Evolutionary conservation across 202 grass and related monocot species (phyloP).

Genomic region (Bolboschoenoplectus hybrid): DNA sequence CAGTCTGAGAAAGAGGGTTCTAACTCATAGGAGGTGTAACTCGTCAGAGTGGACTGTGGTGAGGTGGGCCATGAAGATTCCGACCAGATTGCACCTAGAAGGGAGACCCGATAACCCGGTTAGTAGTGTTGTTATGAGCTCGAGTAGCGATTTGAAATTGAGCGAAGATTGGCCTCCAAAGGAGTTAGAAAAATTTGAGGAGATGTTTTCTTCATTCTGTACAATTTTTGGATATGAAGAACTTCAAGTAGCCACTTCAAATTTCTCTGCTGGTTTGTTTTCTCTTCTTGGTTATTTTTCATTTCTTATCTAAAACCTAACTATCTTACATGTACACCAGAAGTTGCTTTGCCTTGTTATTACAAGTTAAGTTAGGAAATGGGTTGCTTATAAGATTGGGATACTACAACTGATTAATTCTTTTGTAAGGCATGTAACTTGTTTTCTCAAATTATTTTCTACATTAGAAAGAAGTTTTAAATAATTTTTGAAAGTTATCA

Average conservation of each 20-base stretch:
- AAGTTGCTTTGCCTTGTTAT: background rate
- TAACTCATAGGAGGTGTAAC: slow-evolving; percentile 58
- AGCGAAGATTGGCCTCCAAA: slow-evolving; percentile 54
- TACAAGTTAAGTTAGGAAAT: background rate
- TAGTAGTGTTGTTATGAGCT: slow-evolving; percentile 18
- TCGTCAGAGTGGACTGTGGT: slow-evolving; percentile 81
- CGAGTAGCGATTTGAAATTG: slow-evolving; percentile 24
- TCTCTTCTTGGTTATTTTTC: slow-evolving; percentile 21
- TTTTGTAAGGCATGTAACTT: slow-evolving; percentile 22
- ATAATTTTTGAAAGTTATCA: slow-evolving; percentile 11
- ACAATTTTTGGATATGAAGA: slow-evolving; percentile 69
- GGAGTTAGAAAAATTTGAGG: slow-evolving; percentile 64
- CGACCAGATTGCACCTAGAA: slow-evolving; percentile 44
- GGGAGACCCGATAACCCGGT: slow-evolving; percentile 11
- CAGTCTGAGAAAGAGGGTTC: slow-evolving; percentile 56
- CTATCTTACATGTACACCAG: background rate
- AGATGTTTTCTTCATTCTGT: slow-evolving; percentile 68
- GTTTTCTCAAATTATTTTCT: background rate
- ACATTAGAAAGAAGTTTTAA: background rate
- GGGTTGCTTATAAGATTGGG: background rate
- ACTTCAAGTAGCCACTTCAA: slow-evolving; percentile 65
- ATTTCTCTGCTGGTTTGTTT: slow-evolving; percentile 76
- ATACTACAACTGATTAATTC: background rate
- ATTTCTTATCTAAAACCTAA: background rate
- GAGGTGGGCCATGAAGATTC: slow-evolving; percentile 83